A percentile compares a stretch with the other conserved stretches of the same genome.
These are phyloP conservation scores for Xylariaceae sp. DNA, from an alignment of 2,329 filamentous ascomycete species.

Conservation along the genomic window DNA sequence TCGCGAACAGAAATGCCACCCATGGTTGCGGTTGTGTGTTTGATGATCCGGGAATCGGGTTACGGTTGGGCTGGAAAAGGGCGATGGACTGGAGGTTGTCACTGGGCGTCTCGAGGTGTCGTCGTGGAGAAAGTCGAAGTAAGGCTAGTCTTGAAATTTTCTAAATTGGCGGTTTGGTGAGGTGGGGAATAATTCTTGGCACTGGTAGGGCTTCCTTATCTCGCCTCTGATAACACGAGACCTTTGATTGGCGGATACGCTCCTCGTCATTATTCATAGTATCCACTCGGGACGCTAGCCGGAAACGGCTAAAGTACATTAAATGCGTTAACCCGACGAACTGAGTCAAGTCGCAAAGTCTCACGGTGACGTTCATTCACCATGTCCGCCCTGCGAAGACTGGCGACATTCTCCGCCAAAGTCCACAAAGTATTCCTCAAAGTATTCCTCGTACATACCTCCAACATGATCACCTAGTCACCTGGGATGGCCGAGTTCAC, in stretches of 20 bases:
- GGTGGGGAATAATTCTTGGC: slow-evolving; percentile 14
- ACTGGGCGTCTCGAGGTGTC: slow-evolving; percentile 14
- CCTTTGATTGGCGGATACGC: neutral
- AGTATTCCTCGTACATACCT: no score
- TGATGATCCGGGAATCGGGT: neutral
- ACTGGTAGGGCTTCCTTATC: slow-evolving; percentile 20
- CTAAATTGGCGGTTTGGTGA: slow-evolving; percentile 17
- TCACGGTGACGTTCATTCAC: no score
- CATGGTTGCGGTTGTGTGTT: slow-evolving; percentile 59
- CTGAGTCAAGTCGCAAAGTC: no score
- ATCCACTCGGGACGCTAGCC: no score
- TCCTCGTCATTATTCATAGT: no score
- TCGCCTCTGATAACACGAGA: slow-evolving; percentile 13
- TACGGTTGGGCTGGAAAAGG: slow-evolving; percentile 1
- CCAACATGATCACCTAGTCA: no score
- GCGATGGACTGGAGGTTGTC: slow-evolving; percentile 11
- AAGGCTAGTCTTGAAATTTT: slow-evolving; percentile 12
- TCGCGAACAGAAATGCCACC: slow-evolving; percentile 76
- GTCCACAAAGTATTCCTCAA: no score
- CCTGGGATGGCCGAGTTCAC: no score
- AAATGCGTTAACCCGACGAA: no score
- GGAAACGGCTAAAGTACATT: no score
- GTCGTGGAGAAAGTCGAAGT: slow-evolving; percentile 1
- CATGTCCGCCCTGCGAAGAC: no score
- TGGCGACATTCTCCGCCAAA: no score